phyloP scores from a whole-genome alignment of 257 asterid genomes.

The Nicotiana attenuata region DNA sequence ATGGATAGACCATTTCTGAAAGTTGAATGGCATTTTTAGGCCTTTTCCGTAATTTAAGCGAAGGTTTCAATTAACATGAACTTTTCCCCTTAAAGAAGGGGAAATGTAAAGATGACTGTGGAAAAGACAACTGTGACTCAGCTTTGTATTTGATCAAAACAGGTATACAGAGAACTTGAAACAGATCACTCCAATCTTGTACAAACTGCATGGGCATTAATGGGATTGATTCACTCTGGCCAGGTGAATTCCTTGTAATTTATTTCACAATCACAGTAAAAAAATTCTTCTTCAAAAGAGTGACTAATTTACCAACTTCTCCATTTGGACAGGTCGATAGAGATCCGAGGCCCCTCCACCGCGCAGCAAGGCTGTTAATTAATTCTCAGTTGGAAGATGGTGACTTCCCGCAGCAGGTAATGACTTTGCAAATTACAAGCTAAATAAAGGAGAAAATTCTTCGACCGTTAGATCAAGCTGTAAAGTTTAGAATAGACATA shows the following conservation, averaged over 20 bases:
- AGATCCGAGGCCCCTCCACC: slow-evolving; percentile 59
- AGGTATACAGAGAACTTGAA: slow-evolving; percentile 62
- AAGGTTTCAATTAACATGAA: neutral
- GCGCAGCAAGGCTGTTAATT: slow-evolving; percentile 63
- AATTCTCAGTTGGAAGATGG: slow-evolving; percentile 75
- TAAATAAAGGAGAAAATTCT: too few relatives aligned
- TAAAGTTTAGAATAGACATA: too few relatives aligned
- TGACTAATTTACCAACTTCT: neutral
- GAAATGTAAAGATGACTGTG: neutral
- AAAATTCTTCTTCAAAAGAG: neutral
- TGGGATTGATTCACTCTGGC: slow-evolving; percentile 70
- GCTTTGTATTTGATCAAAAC: neutral
- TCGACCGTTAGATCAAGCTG: too few relatives aligned
- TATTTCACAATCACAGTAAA: too few relatives aligned
- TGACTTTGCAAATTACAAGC: neutral
- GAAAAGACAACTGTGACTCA: neutral
- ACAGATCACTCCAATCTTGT: slow-evolving; percentile 59
- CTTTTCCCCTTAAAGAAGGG: neutral
- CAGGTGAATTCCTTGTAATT: slow-evolving; percentile 37
- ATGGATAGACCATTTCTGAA: too few relatives aligned
- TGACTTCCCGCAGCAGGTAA: slow-evolving; percentile 80
- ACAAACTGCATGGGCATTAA: slow-evolving; percentile 79
- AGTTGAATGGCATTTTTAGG: too few relatives aligned
- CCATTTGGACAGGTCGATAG: slow-evolving; percentile 30
- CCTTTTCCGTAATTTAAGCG: neutral